Evolutionary conservation across 2,329 filamentous ascomycete genomes (phyloP), one percentile per base, ranked within the genome.

Genomic region (Alternaria panax): DNA sequence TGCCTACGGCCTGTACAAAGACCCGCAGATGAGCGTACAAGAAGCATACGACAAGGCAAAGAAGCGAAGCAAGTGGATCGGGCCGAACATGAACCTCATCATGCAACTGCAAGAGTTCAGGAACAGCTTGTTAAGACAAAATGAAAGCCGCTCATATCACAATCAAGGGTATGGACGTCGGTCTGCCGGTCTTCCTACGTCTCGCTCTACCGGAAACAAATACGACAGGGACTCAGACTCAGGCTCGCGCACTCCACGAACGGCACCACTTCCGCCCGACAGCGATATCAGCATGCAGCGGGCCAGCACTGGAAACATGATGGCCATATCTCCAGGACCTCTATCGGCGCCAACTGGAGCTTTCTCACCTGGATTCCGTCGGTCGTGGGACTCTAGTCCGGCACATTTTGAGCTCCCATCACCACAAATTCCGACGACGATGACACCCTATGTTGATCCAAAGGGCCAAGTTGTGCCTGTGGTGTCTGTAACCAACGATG

Each of bases 11-110:
- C 80, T 96, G 58, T 95, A 91, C 77, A 90, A 90, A 73, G 90
- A 92, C 60, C 91, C 91, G 2, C 85, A 88, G 6, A 80, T 92
- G 69, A 92, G 85, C 67, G 91, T 94, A 53, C 93, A 94, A 71
- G 91, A 94, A 74, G 91, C 92, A 2, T 95, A 95, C 74, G 88
- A 92, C 73, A 86, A 88, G 3, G 91, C 92, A 3, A 92, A 96
- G 78, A 85, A 87, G 54, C 90, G 90, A 79, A 95, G 92, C 77
- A 88, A 85, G 72, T 96, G 92, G 92, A 94, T 96, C 68, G 93
- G 92, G 59, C 92, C 92, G 0, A 96, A 96, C 77, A 96, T 96
- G 92, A 92, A 92, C 67, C 83, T 96, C 66, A 93, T 96, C 84
- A 95, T 95, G 83, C 93, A 92, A 67, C 81, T 96, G 47, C 91